Evolutionary conservation across 129 eudicot species (phyloP), one percentile per base, ranked within the genome.

Genomic region (Ambrosia artemisiifolia): DNA sequence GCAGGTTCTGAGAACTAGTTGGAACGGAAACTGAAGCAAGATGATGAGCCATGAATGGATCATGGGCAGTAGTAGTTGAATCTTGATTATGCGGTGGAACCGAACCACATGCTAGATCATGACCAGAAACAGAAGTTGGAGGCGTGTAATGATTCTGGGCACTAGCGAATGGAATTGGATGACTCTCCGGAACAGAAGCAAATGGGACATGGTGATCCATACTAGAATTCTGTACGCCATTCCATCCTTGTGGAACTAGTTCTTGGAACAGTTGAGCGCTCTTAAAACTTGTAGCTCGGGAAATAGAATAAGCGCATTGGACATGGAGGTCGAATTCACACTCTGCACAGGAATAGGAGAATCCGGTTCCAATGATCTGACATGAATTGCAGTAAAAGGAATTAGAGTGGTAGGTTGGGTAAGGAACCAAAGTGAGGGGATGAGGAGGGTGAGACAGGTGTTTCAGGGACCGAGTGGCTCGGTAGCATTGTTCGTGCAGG

Each of bases 271-370:
- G 76, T 50, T 61, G 76, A 24, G 71, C 19, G 11, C 12, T 77
- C 11, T 70, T 69, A 70, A 65, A 69, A 63, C 75, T 83, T 65
- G 80, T 75, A 79, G 54, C 85, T 75, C 12, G 19, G 0, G 71
- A 67, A 38, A 61, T 68, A 16, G 74, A 67, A 67, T 67, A 80
- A 16, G 83, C 92, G 63, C 96, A 89, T 67, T 86, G 89, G 55
- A 89, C 84, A 78, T 89, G 96, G 56, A 86, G 81, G 67, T 89
- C 96, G 19, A 86, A 86, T 16, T 89, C 90, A 19, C 96, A 89
- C 18, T 70, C 75, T 2, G 93, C 74, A 55, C 96, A 89, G 33
- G 83, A 70, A 42, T 86, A 89, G 50, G 96, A 78, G 18, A 89
- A 78, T 12, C 93, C 91, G 8, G 81, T 76, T 46, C 96, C 96